phyloP scores from a whole-genome alignment of 2,329 filamentous ascomycete species.

The Neurospora crassa region DNA sequence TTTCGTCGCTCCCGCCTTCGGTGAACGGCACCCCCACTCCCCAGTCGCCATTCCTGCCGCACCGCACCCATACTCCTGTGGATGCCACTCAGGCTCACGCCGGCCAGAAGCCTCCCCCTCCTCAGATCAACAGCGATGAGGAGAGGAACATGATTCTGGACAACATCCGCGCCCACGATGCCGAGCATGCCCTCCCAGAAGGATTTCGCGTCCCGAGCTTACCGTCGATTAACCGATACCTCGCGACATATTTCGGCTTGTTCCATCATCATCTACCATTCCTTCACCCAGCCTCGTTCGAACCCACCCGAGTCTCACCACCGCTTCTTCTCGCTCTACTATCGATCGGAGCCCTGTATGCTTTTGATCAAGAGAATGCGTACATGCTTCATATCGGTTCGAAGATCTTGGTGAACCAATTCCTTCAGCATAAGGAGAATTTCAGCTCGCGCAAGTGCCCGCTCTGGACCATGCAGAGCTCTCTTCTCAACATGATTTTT shows the following conservation, averaged over 20 bases:
- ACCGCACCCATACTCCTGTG: constrained; percentile 58
- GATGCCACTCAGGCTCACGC: constrained; percentile 60
- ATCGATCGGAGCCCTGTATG: constrained; percentile 92
- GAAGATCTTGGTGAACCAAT: constrained; percentile 94
- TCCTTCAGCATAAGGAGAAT: constrained; percentile 95
- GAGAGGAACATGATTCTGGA: constrained; percentile 79
- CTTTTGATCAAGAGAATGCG: constrained; percentile 93
- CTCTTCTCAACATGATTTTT: constrained; percentile 96
- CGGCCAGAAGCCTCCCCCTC: constrained; percentile 63
- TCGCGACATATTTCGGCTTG: constrained; percentile 92
- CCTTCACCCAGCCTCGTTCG: constrained; percentile 85
- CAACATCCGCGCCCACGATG: constrained; percentile 73
- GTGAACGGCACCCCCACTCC: constrained; percentile 62
- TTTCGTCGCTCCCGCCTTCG: constrained; percentile 60
- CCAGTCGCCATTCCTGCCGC: constrained; percentile 60
- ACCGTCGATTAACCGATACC: constrained; percentile 76
- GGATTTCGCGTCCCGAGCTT: constrained; percentile 81
- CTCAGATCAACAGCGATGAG: constrained; percentile 75
- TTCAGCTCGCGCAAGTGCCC: constrained; percentile 97
- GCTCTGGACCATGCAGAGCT: constrained; percentile 96
- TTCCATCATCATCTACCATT: constrained; percentile 97
- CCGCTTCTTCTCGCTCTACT: constrained; percentile 80
- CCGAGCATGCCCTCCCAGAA: constrained; percentile 72
- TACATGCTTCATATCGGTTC: constrained; percentile 97
- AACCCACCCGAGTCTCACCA: constrained; percentile 68